Evolutionary conservation across 208 protist genomes (phyloP).

Genomic region (Leptomonas seymouri): DNA sequence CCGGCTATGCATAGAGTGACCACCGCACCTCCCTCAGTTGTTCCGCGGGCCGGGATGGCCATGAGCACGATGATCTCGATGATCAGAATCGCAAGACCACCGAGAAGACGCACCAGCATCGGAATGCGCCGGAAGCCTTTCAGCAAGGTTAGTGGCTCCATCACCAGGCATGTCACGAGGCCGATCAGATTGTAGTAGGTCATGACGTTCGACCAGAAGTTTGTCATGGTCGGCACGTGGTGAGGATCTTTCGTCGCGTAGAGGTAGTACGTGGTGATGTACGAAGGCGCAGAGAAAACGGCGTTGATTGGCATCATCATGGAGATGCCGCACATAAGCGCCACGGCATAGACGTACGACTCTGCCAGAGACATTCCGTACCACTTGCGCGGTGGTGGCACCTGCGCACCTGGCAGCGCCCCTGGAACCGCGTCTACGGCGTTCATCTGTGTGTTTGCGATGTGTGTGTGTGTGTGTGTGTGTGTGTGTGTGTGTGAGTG

Average conservation of each 20-base stretch:
- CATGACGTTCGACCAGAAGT: conserved; percentile 71
- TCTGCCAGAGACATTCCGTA: conserved; percentile 23
- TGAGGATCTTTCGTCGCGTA: conserved; percentile 48
- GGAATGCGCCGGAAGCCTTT: conserved; percentile 43
- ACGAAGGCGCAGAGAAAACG: conserved; percentile 78
- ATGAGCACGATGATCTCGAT: conserved; percentile 58
- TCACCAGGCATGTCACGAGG: conserved; percentile 43
- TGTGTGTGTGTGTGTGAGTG: too few relatives aligned
- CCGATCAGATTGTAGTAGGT: conserved; percentile 70
- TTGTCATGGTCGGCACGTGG: conserved; percentile 26
- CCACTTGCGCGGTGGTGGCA: conserved; percentile 14
- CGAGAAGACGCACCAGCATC: conserved; percentile 44
- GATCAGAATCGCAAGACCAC: conserved; percentile 45
- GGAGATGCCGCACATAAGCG: conserved; percentile 73
- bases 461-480: too few relatives aligned
- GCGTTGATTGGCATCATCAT: conserved; percentile 85
- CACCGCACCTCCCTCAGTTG: conserved; percentile 46
- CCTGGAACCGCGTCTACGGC: too few relatives aligned
- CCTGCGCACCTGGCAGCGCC: too few relatives aligned
- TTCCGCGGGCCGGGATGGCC: conserved; percentile 45
- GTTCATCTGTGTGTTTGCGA: too few relatives aligned
- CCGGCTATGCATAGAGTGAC: conserved; percentile 40
- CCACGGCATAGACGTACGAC: conserved; percentile 61
- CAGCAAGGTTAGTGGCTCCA: conserved; percentile 62
- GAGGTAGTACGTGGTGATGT: conserved; percentile 69